Percentiles rank a stretch among this genome's conserved stretches.
Conservation (phyloP, 208 protist genomes). For the Leishmania arabica region DNA sequence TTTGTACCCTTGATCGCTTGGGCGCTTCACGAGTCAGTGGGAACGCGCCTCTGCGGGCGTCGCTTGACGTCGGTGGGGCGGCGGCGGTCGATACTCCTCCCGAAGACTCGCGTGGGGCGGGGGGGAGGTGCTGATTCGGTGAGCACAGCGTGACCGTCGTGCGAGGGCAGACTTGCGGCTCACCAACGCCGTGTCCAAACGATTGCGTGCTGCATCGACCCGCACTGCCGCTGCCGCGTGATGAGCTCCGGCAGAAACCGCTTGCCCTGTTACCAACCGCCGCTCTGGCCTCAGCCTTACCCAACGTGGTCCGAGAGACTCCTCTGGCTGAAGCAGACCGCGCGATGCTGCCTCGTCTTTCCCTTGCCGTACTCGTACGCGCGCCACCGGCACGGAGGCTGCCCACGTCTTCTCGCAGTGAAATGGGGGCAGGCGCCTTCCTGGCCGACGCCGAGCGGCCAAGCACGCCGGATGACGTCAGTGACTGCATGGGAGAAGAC, state of each 20-base stretch:
- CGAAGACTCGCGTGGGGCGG: background rate
- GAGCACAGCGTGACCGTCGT: background rate
- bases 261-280: background rate
- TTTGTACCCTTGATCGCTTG: background rate
- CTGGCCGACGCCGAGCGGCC: background rate
- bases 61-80: background rate
- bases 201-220: background rate
- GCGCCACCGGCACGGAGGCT: background rate
- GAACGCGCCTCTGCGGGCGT: background rate
- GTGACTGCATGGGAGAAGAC: conserved; percentile 2
- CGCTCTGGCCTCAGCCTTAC: background rate
- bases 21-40: background rate
- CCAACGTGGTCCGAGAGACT: background rate
- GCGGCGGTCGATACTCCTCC: background rate
- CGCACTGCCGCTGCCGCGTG: background rate
- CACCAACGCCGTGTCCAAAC: background rate
- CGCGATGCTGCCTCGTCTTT: background rate
- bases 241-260: background rate
- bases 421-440: background rate
- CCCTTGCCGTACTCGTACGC: background rate
- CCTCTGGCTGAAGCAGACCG: no score
- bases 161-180: background rate
- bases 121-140: no score
- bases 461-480: background rate
- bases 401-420: background rate